These are phyloP conservation scores for Chenopodium formosanum DNA, from an alignment of 148 eudicot genomes.

Conservation along the genomic window DNA sequence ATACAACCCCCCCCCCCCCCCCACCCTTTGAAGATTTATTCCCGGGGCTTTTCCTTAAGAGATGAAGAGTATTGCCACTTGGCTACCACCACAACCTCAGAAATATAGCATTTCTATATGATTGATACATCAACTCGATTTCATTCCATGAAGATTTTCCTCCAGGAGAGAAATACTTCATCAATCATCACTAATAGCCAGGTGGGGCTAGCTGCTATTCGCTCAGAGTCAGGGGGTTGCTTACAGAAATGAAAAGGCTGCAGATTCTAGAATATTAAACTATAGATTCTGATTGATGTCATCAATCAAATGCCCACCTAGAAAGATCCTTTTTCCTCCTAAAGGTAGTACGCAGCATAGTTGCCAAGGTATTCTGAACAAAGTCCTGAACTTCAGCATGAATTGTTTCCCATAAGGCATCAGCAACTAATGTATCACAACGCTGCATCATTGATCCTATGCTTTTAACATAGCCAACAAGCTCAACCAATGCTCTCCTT, in stretches of 20 bases:
- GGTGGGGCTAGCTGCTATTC: not conserved
- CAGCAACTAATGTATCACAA: slow-evolving; percentile 86
- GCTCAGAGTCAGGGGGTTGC: not conserved
- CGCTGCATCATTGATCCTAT: slow-evolving; percentile 90
- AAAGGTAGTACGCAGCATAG: slow-evolving; percentile 90
- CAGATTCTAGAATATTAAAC: not conserved
- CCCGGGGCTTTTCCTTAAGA: not conserved
- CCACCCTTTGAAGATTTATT: too few relatives aligned
- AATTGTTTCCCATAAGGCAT: slow-evolving; percentile 96
- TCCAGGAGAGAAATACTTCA: not conserved
- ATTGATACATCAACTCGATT: not conserved
- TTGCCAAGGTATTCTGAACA: slow-evolving; percentile 90
- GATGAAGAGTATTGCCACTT: not conserved
- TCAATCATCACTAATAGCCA: not conserved
- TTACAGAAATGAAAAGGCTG: not conserved
- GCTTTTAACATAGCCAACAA: slow-evolving; percentile 89
- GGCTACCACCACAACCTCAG: not conserved
- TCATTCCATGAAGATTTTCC: not conserved
- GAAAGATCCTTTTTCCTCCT: slow-evolving; percentile 93
- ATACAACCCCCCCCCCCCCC: too few relatives aligned
- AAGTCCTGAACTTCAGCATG: slow-evolving; percentile 99
- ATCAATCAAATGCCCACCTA: slow-evolving; percentile 43
- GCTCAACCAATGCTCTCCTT: slow-evolving; percentile 88
- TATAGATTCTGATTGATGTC: slow-evolving; percentile 1
- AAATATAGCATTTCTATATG: not conserved